Conservation (phyloP, 2,329 filamentous ascomycete species). For the Trichoderma sp. region DNA sequence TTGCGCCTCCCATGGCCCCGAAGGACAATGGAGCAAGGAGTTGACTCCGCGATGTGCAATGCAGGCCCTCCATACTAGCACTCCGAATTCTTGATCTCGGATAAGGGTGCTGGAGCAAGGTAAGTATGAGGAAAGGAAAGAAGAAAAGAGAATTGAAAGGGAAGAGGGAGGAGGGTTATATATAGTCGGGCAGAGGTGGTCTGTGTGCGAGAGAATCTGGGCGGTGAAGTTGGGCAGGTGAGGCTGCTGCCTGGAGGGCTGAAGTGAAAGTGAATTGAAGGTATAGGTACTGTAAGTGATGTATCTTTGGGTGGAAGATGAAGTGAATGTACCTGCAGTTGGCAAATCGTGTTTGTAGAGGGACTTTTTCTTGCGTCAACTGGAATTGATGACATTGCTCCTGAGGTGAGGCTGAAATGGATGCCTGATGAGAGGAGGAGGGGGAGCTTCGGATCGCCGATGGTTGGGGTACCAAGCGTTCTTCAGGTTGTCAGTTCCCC, state of each 20-base stretch:
- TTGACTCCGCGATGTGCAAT: conserved; percentile 54
- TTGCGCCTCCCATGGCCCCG: conserved; percentile 52
- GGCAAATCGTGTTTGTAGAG: not conserved
- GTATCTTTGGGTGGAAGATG: not conserved
- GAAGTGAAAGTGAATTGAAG: not conserved
- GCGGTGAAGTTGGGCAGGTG: conserved; percentile 19
- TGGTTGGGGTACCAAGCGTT: not conserved
- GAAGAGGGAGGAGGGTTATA: not conserved
- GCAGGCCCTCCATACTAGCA: conserved; percentile 48
- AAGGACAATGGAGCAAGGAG: conserved; percentile 50
- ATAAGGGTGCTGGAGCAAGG: conserved; percentile 42
- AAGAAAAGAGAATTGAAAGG: conserved; percentile 28
- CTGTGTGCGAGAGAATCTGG: conserved; percentile 16
- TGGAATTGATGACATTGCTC: not conserved
- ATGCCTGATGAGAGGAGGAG: not conserved
- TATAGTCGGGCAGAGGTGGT: conserved; percentile 18
- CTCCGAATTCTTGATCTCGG: conserved; percentile 45
- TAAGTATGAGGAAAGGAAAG: conserved; percentile 52
- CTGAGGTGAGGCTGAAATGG: not conserved
- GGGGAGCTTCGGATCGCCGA: not conserved
- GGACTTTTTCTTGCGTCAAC: not conserved
- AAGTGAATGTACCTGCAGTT: not conserved
- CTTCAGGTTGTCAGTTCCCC: not conserved
- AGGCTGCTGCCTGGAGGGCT: conserved; percentile 8
- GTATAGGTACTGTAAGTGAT: not conserved